These are phyloP conservation scores for Cystofilobasidium bisporidii DNA, from an alignment of 768 basidiomycete species.

Conservation along the genomic window DNA sequence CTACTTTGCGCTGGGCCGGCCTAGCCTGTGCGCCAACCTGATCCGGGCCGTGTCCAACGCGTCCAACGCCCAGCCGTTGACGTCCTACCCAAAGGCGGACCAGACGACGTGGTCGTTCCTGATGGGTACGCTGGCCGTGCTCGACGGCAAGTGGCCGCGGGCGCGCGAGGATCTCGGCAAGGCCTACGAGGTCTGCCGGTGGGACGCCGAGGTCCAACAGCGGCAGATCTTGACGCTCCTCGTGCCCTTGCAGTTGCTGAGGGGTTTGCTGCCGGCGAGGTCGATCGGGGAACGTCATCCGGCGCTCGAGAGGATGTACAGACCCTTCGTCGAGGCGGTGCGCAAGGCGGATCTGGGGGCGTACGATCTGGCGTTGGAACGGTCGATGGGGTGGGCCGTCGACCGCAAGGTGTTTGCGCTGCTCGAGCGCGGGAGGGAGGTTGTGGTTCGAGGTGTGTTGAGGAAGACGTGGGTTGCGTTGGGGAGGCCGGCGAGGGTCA, in stretches of 20 bases:
- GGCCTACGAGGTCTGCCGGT: conserved; percentile 76
- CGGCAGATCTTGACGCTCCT: conserved; percentile 84
- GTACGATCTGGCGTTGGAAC: conserved; percentile 67
- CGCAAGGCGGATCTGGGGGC: conserved; percentile 61
- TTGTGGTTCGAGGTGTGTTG: conserved; percentile 74
- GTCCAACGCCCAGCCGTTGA: conserved; percentile 69
- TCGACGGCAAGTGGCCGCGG: conserved; percentile 83
- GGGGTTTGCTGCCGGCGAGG: conserved; percentile 71
- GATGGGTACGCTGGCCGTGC: conserved; percentile 83
- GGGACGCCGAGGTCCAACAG: conserved; percentile 61
- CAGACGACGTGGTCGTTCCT: conserved; percentile 93
- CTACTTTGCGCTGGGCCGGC: conserved; percentile 82
- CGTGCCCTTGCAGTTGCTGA: conserved; percentile 76
- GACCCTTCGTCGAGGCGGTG: conserved; percentile 72
- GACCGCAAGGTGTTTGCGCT: conserved; percentile 77
- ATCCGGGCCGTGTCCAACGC: conserved; percentile 78
- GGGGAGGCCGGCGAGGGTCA: conserved; percentile 65
- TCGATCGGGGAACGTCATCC: conserved; percentile 65
- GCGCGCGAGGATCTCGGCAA: conserved; percentile 68
- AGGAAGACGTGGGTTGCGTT: conserved; percentile 56
- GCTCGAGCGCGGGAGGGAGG: conserved; percentile 76
- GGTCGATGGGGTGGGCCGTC: conserved; percentile 63
- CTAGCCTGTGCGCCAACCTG: conserved; percentile 84
- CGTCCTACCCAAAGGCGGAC: conserved; percentile 56
- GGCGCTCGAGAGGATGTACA: conserved; percentile 59